A percentile compares a stretch with the other conserved stretches of the same genome.
phyloP scores from a whole-genome alignment of 2,329 filamentous ascomycete genomes.

The Paraphoma sp. region DNA sequence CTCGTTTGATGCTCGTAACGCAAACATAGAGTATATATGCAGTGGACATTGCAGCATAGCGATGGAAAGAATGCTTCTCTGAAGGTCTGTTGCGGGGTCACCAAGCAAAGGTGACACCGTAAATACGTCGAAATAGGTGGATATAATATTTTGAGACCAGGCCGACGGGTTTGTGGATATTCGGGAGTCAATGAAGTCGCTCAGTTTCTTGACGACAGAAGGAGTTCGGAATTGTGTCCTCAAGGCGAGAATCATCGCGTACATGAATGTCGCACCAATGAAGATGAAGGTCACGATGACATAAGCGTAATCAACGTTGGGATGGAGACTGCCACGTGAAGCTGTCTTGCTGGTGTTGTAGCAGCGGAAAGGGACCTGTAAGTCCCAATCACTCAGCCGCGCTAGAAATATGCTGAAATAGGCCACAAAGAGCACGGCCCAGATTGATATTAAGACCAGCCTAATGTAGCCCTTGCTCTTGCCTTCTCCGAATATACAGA shows the following conservation, averaged over 20 bases:
- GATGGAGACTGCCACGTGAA: background rate
- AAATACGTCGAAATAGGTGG: no score
- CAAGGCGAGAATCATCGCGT: background rate
- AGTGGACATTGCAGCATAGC: background rate
- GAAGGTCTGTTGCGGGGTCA: background rate
- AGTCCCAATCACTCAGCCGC: background rate
- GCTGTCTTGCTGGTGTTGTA: background rate
- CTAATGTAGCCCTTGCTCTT: background rate
- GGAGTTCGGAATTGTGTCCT: background rate
- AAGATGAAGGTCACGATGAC: background rate
- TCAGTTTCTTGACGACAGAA: no score
- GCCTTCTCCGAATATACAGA: background rate
- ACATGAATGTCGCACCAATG: background rate
- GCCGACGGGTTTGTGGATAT: no score
- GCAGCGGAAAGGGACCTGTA: background rate
- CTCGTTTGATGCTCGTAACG: no score
- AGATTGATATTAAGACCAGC: background rate
- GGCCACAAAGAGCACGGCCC: background rate
- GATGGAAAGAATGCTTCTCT: background rate
- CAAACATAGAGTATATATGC: no score
- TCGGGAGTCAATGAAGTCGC: no score
- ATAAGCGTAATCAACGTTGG: background rate
- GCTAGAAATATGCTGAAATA: background rate
- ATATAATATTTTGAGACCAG: no score
- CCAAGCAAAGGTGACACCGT: background rate